Base-by-base conservation (phyloP, 2,329 filamentous ascomycete species). In the Dactylonectria macrodidyma region DNA sequence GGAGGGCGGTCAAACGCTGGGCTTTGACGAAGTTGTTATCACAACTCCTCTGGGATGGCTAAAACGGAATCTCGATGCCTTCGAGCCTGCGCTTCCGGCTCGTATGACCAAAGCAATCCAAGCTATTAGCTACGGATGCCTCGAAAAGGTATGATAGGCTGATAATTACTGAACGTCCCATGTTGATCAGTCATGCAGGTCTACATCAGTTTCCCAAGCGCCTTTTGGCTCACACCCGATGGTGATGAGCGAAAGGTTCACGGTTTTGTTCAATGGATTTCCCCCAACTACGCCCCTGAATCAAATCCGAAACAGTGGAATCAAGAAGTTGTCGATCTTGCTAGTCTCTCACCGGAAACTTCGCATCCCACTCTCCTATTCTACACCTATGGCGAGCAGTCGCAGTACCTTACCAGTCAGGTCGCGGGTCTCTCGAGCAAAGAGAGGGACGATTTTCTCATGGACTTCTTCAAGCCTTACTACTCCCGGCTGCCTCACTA, bases 321-420 rank as follows among this genome's bases (percentile, higher is more conserved):
- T 69, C 92, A 94, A 79, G 92, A 95, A 81, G 88, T 90, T 60
- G 86, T 97, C 65, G 95, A 95, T 65, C 87, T 97, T 24, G 91
- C 92, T 48, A 89, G 91, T 2, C 85, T 97, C 2, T 85, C 88
- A 0, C 73, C 77, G 0, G 76, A 82, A 1, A 85, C 84, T 58
- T 87, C 91, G 0, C 94, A 97, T 67, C 92, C 95, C 8, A 97
- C 94, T 0, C 86, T 97, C 4, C 88, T 97, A 30, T 97, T 97
- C 86, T 97, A 95, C 83, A 91, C 86, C 41, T 92, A 90, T 75
- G 92, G 92, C 44, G 87, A 86, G 22, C 88, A 90, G 77, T 90
- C 88, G 1, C 79, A 80, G 9, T 84, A 87, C 73, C 78, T 92
- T 52, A 89, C 87, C 0, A 79, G 80, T 12, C 78, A 81, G 19